Evolutionary conservation across 2,329 filamentous ascomycete genomes (phyloP).

Genomic region (Phoma herbarum): DNA sequence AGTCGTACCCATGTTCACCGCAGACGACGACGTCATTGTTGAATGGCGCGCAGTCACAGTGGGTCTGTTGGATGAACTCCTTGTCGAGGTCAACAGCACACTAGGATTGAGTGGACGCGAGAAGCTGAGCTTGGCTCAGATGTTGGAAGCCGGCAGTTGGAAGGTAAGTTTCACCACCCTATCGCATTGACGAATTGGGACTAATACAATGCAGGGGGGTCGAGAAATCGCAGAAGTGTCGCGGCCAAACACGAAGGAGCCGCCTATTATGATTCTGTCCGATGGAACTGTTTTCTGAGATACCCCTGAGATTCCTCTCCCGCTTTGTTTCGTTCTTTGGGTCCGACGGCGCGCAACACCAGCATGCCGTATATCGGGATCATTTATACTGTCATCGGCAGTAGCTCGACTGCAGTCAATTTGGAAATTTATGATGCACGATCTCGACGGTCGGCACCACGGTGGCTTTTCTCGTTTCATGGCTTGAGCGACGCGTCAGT

Average conservation of each 20-base stretch:
- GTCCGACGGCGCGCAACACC: constrained; percentile 21
- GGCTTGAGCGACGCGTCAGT: constrained; percentile 16
- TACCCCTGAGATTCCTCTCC: constrained; percentile 49
- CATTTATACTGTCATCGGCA: constrained; percentile 15
- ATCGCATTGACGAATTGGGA: background rate
- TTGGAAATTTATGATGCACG: constrained; percentile 35
- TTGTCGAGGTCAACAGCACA: constrained; percentile 72
- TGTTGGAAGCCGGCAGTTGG: constrained; percentile 96
- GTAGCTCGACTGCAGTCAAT: constrained; percentile 30
- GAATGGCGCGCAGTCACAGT: constrained; percentile 82
- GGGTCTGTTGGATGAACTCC: constrained; percentile 75
- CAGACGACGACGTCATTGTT: constrained; percentile 79
- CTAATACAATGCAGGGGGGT: constrained; percentile 69
- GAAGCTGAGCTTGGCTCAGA: constrained; percentile 79
- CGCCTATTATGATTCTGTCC: constrained; percentile 93
- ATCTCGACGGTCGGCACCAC: constrained; percentile 38
- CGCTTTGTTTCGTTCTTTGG: constrained; percentile 35
- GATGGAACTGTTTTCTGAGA: constrained; percentile 93
- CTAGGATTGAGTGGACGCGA: constrained; percentile 75
- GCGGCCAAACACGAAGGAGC: constrained; percentile 93
- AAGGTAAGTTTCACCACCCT: constrained; percentile 70
- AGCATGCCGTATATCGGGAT: constrained; percentile 27
- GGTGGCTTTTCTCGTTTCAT: constrained; percentile 35
- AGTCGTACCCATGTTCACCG: constrained; percentile 76
- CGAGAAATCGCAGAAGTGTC: constrained; percentile 96